Base-by-base conservation (phyloP, 2,329 filamentous ascomycete species). In the Fusarium secorum region DNA sequence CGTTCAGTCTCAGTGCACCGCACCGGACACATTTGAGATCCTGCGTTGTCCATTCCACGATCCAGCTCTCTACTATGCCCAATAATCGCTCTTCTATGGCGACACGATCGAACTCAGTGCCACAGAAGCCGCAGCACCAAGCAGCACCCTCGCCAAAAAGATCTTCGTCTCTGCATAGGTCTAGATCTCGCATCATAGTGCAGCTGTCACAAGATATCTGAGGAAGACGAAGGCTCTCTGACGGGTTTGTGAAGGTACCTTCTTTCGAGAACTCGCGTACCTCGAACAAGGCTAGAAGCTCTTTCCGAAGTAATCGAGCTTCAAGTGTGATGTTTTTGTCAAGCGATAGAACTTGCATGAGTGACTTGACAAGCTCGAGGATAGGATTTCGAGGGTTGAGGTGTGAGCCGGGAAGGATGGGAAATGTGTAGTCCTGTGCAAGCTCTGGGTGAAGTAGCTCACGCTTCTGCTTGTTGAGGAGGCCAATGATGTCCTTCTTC, bases 271-370 rank as follows among this genome's bases (percentile, higher is more conserved):
- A 99, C 81, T 99, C 96, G 74, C 94, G 92, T 57, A 99, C 90
- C 61, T 99, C 96, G 80, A 99, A 98, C 56, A 98, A 86, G 14
- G 91, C 88, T 1, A 99, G 88, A 0, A 99, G 85, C 66, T 98
- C 95, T 75, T 97, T 97, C 57, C 97, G 90, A 2, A 99, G 86
- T 4, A 97, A 85, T 10, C 96, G 90, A 5, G 94, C 94, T 81
- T 98, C 95, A 51, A 97, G 89, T 0, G 90, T 91, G 75, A 97
- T 96, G 74, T 93, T 93, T 80, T 95, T 96, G 82, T 97, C 96
- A 2, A 99, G 88, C 36, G 90, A 93, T 9, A 99, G 85, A 14
- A 99, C 92, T 79, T 98, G 95, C 90, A 97, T 97, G 45, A 99
- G 87, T 22, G 89, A 89, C 81, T 98, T 99, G 74, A 97, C 94